Base-by-base conservation (phyloP, 257 asterid species). In the Eucommia ulmoides region DNA sequence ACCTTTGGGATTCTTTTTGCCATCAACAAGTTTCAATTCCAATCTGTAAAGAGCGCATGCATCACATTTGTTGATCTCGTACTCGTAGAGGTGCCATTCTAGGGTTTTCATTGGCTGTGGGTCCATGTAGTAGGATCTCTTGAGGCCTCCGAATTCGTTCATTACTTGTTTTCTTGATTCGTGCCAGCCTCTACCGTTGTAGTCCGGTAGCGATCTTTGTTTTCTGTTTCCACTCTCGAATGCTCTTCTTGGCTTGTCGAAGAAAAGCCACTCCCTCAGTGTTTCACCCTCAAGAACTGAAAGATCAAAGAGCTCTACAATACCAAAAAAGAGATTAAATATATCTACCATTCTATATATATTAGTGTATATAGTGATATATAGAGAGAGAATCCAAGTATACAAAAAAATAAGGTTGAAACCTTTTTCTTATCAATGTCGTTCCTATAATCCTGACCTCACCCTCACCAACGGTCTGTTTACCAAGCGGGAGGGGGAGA, bases 141-240 rank as follows among this genome's bases (percentile, higher is more conserved):
- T 29, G 12, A 29, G 38, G 8, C 38, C 38, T 29, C 38, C 38
- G 12, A 5, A 12, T 29, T 29, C 38, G 12, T 29, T 29, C 38
- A 29, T 29, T 12, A 29, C 38, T 29, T 29, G 38, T 29, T 29
- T 29, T 12, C 38, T 29, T 29, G 38, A 29, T 12, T 29, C 38
- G 12, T 29, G 38, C 38, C 38, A 29, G 12, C 38, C 38, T 12
- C 38, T 29, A 5, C 38, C 38, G 12, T 29, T 29, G 12, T 29
- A 29, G 12, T 29, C 38, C 12, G 38, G 38, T 12, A 29, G 12
- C 12, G 38, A 29, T 12, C 38, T 29, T 29, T 29, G 99, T 79
- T 91, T 91, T 71, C 99, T 79, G 59, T 78, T 86, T 23, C 99
- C 99, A 54, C 95, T 83, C 77, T 91, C 99, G 67, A 91, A 91